These are phyloP conservation scores for Neltuma alba DNA, from an alignment of 306 rosid genomes.

Conservation along the genomic window DNA sequence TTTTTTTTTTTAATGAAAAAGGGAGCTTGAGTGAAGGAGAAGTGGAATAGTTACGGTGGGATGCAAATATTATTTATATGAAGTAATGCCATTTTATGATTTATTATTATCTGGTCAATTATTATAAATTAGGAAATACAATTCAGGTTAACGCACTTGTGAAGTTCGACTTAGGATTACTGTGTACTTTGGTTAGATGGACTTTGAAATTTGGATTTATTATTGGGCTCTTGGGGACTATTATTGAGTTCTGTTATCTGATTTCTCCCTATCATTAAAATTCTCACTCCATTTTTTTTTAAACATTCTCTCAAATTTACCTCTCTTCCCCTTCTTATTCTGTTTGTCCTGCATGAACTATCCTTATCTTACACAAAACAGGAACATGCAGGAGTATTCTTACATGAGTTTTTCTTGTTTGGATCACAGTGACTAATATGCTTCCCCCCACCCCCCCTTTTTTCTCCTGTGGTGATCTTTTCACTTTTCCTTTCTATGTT, in stretches of 20 bases:
- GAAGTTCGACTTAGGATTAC: background rate
- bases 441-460: background rate
- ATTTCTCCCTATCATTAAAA: background rate
- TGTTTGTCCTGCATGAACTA: background rate
- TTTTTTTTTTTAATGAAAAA: background rate
- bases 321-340: background rate
- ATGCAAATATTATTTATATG: background rate
- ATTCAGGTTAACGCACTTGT: background rate
- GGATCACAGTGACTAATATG: background rate
- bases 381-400: slow-evolving; percentile 3
- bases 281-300: background rate
- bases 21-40: background rate
- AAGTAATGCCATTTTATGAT: background rate
- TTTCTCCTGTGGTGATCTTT: background rate
- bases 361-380: slow-evolving; percentile 14
- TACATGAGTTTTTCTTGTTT: slow-evolving; percentile 4
- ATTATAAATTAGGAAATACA: background rate
- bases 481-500: background rate
- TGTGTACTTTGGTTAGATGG: background rate
- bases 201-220: background rate
- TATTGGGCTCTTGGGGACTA: background rate
- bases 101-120: background rate
- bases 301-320: background rate
- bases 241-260: background rate
- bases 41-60: background rate